phyloP scores from a whole-genome alignment of 2,329 filamentous ascomycete genomes.

The Arthrobotrys iridis region DNA sequence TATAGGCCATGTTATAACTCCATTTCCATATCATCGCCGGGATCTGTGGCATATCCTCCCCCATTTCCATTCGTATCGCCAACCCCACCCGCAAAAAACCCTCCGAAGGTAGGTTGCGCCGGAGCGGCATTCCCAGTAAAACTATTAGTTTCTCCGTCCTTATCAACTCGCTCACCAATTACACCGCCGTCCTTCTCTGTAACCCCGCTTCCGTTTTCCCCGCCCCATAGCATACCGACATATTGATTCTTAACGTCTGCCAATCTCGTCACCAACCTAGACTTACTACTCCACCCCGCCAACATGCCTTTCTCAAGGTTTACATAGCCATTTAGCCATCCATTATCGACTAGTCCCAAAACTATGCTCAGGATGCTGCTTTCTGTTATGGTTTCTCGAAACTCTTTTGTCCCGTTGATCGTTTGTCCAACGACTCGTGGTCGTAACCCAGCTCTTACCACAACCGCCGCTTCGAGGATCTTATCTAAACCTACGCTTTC shows the following conservation, averaged over 20 bases:
- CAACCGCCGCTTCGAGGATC: constrained; percentile 18
- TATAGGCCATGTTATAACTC: constrained; percentile 19
- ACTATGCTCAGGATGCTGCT: constrained; percentile 48
- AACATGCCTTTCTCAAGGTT: constrained; percentile 49
- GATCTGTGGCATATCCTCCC: constrained; percentile 39
- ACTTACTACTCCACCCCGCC: constrained; percentile 53
- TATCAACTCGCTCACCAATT: background rate
- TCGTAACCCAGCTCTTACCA: constrained; percentile 15
- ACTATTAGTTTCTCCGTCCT: background rate
- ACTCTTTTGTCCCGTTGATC: constrained; percentile 7
- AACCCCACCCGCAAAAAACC: constrained; percentile 16
- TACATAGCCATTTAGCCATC: constrained; percentile 50
- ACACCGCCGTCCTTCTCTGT: constrained; percentile 36
- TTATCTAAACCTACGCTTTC: constrained; percentile 46
- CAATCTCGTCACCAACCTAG: constrained; percentile 47
- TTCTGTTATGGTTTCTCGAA: constrained; percentile 32
- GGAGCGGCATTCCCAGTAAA: background rate
- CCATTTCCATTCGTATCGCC: constrained; percentile 6
- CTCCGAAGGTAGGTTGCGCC: constrained; percentile 20
- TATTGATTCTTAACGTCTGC: constrained; percentile 49
- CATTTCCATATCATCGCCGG: constrained; percentile 50
- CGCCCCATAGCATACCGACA: constrained; percentile 50
- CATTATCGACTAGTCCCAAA: constrained; percentile 46
- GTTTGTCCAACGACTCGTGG: constrained; percentile 32
- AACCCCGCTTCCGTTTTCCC: constrained; percentile 39